Evolutionary conservation across 352 stramenopile genomes (phyloP).

Genomic region (Peronospora tabacina): DNA sequence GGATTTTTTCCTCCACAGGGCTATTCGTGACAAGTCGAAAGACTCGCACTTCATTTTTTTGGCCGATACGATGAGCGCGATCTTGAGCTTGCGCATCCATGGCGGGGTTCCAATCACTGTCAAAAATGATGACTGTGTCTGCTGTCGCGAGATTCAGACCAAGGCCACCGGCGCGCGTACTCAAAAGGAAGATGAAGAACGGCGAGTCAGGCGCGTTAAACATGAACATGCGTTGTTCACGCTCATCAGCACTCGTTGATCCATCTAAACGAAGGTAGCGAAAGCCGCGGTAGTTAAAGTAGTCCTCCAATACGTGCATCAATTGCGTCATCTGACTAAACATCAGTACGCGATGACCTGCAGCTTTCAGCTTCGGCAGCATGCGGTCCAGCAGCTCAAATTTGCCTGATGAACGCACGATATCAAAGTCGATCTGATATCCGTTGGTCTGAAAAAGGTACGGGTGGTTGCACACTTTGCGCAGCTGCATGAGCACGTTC

Average conservation of each 20-base stretch:
- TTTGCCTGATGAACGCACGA: slow-evolving; percentile 86
- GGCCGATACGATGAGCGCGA: slow-evolving; percentile 87
- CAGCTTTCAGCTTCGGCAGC: slow-evolving; percentile 90
- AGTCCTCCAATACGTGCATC: slow-evolving; percentile 88
- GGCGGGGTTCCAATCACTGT: slow-evolving; percentile 99
- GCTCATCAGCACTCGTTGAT: slow-evolving; percentile 91
- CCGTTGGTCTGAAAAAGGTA: slow-evolving; percentile 83
- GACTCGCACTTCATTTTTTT: slow-evolving; percentile 87
- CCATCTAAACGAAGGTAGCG: slow-evolving; percentile 95
- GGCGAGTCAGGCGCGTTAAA: slow-evolving; percentile 91
- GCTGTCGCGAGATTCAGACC: slow-evolving; percentile 97
- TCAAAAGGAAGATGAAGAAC: slow-evolving; percentile 96
- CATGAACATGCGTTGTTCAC: slow-evolving; percentile 96
- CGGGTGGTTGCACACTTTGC: slow-evolving; percentile 87
- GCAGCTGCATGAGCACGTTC: slow-evolving; percentile 85
- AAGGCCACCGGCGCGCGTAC: slow-evolving; percentile 94
- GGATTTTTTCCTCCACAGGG: slow-evolving; percentile 85
- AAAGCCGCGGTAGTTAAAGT: slow-evolving; percentile 87
- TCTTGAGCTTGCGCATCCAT: slow-evolving; percentile 91
- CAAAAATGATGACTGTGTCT: slow-evolving; percentile 99
- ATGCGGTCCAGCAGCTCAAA: slow-evolving; percentile 96
- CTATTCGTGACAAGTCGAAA: slow-evolving; percentile 83
- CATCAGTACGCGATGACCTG: slow-evolving; percentile 87
- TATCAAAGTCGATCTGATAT: slow-evolving; percentile 82
- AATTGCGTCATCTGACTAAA: slow-evolving; percentile 89